Evolutionary conservation across 352 stramenopile genomes (phyloP).

Genomic region (Pythium rishiriense): DNA sequence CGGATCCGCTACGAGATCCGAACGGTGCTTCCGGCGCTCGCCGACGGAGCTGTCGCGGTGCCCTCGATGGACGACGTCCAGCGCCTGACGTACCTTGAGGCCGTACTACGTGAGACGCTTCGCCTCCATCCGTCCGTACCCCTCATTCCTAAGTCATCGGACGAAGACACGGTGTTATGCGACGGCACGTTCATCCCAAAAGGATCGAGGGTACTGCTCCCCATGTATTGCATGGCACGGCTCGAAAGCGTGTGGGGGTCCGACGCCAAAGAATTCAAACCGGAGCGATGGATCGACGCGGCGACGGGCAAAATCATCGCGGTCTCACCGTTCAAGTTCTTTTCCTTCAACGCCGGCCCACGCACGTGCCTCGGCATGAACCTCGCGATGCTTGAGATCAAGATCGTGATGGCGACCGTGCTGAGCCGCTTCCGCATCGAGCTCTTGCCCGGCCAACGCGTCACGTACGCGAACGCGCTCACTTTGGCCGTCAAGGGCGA

Average conservation of each 20-base stretch:
- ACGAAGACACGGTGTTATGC: conserved; percentile 30
- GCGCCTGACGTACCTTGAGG: conserved; percentile 43
- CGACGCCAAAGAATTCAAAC: conserved; percentile 56
- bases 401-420: conserved; percentile 37
- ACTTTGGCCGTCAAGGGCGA: background rate
- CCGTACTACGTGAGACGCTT: conserved; percentile 38
- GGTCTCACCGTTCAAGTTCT: conserved; percentile 8
- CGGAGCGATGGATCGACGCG: conserved; percentile 65
- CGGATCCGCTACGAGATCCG: conserved; percentile 50
- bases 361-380: conserved; percentile 35
- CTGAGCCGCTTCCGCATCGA: conserved; percentile 37
- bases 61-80: conserved; percentile 42
- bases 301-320: background rate
- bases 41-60: background rate
- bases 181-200: conserved; percentile 35
- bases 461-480: conserved; percentile 28
- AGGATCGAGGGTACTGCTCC: conserved; percentile 34
- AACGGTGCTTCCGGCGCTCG: conserved; percentile 7
- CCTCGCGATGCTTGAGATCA: conserved; percentile 39
- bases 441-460: conserved; percentile 10
- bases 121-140: conserved; percentile 40
- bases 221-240: conserved; percentile 42
- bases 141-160: conserved; percentile 24
- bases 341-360: conserved; percentile 12
- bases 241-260: conserved; percentile 39